Evolutionary conservation across 2,329 filamentous ascomycete species (phyloP).

Genomic region (Colletotrichum higginsianum): DNA sequence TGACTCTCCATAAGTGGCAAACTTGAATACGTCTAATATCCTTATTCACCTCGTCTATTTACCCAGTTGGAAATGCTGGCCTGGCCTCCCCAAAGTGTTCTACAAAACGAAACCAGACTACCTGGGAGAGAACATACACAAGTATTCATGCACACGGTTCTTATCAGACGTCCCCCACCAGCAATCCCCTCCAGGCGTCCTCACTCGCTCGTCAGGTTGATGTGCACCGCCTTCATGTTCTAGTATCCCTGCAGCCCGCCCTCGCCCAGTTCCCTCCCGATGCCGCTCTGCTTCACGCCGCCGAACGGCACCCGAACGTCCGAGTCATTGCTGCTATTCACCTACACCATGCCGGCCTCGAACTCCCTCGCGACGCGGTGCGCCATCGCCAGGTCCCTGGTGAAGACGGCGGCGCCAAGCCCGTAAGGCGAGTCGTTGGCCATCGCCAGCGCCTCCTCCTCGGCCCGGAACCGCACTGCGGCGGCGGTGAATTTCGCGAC

Average conservation of each 20-base stretch:
- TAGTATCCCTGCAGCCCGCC: constrained; percentile 49
- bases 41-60: no score
- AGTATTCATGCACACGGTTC: no score
- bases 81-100: no score
- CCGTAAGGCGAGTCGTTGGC: constrained; percentile 67
- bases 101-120: no score
- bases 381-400: constrained; percentile 62
- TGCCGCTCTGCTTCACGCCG: constrained; percentile 52
- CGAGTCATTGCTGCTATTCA: constrained; percentile 54
- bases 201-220: constrained; percentile 45
- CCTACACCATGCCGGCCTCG: constrained; percentile 66
- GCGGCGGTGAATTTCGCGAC: constrained; percentile 70
- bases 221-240: constrained; percentile 50
- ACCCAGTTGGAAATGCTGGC: no score
- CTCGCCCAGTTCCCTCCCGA: constrained; percentile 51
- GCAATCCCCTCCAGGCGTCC: no score
- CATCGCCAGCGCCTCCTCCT: constrained; percentile 51
- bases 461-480: constrained; percentile 49
- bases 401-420: constrained; percentile 70
- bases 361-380: constrained; percentile 62
- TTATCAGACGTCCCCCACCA: no score
- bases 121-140: no score
- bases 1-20: no score
- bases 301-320: constrained; percentile 52
- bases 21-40: no score